Base-by-base conservation (phyloP, 106 monocot genomes). In the Platanthera guangdongensis region DNA sequence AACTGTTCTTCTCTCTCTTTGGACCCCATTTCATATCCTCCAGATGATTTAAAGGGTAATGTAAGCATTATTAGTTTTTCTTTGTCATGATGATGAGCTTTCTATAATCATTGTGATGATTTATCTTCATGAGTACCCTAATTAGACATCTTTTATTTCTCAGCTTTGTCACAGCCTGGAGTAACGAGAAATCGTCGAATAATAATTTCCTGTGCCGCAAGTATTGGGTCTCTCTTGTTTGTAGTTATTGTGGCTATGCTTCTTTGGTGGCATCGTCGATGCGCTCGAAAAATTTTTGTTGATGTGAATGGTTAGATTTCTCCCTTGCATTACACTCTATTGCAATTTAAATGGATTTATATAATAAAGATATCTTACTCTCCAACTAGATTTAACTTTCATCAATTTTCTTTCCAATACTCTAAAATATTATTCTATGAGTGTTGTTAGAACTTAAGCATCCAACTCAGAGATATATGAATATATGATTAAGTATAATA, bases 1-100 rank as follows among this genome's bases (percentile, higher is more conserved):
- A 95, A 91, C 72, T 93, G 93, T 79, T 93, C 93, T 72, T 76
- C 85, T 22, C 80, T 93, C 32, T 97, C 96, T 77, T 55, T 84
- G 18, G 84, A 97, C 22, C 87, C 93, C 51, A 78, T 93, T 48
- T 88, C 96, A 25, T 94, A 80, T 75, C 96, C 91, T 74, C 91
- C 96, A 5, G 93, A 97, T 86, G 91, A 91, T 77, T 79, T 94
- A 73, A 87, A 76, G 69, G 50, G 93, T 90, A 82, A 57, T 51
- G 71, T 21, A 47, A 22, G 47, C 2, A 59, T 73, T 77, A 25
- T 49, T 62, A n/a, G 5, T 32, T 14, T 76, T 73, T 72, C 65
- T 10, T 51, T 28, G 0, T 18, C 45, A 21, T 18, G 45, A 21
- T 10, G 67, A 39, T 45, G 16, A 39, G 4, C 5, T 74, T 74